Evolutionary conservation across 83 land plant species (phyloP).

Genomic region (Thuja plicata): DNA sequence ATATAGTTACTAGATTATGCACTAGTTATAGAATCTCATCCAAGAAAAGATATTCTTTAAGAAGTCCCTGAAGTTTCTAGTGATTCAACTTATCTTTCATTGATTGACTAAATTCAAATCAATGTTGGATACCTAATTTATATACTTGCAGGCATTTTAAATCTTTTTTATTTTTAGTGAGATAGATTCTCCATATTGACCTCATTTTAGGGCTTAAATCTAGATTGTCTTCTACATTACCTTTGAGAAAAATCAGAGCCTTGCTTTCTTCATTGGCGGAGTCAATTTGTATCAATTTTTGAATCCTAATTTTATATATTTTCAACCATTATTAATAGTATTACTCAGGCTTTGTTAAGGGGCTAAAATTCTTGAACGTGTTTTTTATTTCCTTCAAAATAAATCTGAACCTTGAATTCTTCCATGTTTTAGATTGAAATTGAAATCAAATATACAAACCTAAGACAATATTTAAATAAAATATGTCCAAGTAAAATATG

Average conservation of each 20-base stretch:
- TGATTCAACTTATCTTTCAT: background rate
- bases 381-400: background rate
- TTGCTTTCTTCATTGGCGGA: background rate
- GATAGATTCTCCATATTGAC: background rate
- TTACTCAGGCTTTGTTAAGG: background rate
- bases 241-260: too few species aligned
- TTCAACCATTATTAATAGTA: too few species aligned
- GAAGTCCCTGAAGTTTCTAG: background rate
- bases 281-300: too few species aligned
- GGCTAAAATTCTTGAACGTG: background rate
- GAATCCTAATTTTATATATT: too few species aligned
- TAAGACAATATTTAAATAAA: background rate
- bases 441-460: background rate
- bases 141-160: background rate
- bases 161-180: background rate
- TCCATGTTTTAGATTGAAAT: background rate
- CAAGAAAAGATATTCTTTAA: background rate
- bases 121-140: background rate
- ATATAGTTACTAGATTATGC: background rate
- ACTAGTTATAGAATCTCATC: background rate
- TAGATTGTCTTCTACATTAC: background rate
- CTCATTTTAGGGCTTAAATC: background rate
- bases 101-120: background rate
- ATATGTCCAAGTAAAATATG: too few species aligned
- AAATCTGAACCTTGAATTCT: background rate